Evolutionary conservation across 1,284 basidiomycete genomes (phyloP).

Genomic region (Cutaneotrichosporon sp.): DNA sequence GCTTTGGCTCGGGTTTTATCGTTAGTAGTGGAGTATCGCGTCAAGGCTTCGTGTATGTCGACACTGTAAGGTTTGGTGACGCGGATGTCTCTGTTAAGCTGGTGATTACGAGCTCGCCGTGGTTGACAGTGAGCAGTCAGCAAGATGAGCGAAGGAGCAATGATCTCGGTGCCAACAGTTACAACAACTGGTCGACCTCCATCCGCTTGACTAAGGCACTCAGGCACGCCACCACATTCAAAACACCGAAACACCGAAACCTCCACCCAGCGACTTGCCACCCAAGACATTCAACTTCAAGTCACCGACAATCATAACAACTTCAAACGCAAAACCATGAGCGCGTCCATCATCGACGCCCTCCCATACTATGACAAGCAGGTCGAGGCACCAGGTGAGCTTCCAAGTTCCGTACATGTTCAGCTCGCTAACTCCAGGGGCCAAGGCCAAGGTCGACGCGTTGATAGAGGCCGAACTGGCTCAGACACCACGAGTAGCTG

Average conservation of each 20-base stretch:
- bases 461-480: slow-evolving; percentile 46
- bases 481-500: slow-evolving; percentile 28
- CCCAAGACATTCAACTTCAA: not conserved
- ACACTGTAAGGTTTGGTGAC: no score
- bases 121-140: not conserved
- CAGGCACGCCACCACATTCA: not conserved
- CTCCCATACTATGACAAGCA: slow-evolving; percentile 94
- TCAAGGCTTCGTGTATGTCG: no score
- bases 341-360: slow-evolving; percentile 59
- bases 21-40: no score
- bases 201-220: not conserved
- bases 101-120: no score
- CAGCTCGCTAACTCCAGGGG: slow-evolving; percentile 14
- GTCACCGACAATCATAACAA: not conserved
- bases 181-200: not conserved
- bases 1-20: no score
- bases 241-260: not conserved
- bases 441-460: slow-evolving; percentile 37
- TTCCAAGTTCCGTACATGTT: fast-evolving
- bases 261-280: slow-evolving; percentile 1
- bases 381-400: slow-evolving; percentile 66
- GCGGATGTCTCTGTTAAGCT: no score
- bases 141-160: not conserved
- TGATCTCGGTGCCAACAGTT: no score
- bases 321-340: no score